Evolutionary conservation across 2,329 filamentous ascomycete species (phyloP), one percentile per base, ranked within the genome.

Genomic region (Cordyceps fumosorosea): DNA sequence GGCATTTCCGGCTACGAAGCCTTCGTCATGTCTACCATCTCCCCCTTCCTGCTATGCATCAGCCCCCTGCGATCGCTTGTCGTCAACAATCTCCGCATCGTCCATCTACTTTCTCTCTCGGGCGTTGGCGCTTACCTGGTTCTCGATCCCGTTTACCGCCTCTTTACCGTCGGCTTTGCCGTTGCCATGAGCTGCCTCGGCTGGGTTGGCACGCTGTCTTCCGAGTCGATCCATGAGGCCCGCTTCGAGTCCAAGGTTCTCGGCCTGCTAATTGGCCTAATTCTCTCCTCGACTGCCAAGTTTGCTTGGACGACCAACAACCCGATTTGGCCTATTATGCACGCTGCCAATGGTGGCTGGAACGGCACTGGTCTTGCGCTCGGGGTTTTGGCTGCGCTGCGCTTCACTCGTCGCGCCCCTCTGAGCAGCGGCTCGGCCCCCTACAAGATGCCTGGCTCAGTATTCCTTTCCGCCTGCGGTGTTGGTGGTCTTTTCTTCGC

Each of bases 1-100:
- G 95, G 95, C 32, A 96, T 99, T 64, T 98, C 93, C 4, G 95
- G 95, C 65, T 99, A 95, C 72, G 95, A 99, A 76, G 89, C 87
- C 50, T 81, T 96, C 67, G 88, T 99, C 70, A 89, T 98, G 86
- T 85, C 84, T 56, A 93, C 91, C 3, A 75, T 93, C 57, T 90
- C 93, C 5, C 95, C 95, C 0, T 80, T 93, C 45, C 74, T 98
- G 22, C 85, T 99, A 50, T 86, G 82, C 24, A 88, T 92, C 65
- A 82, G 81, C 53, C 79, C 87, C 1, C 64, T 97, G 20, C 88
- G 91, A 64, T 83, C 82, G 45, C 73, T 90, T 18, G 81, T 90
- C 12, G 77, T 89, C 58, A 85, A 83, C 64, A 88, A 96, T 69
- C 78, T 89, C 65, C 86, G 89, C 34, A 70, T 86, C 59, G 80